A percentile compares a stretch with the other conserved stretches of the same genome.
These are phyloP conservation scores for Fusarium anthophilum DNA, from an alignment of 2,329 filamentous ascomycete genomes.

Conservation along the genomic window DNA sequence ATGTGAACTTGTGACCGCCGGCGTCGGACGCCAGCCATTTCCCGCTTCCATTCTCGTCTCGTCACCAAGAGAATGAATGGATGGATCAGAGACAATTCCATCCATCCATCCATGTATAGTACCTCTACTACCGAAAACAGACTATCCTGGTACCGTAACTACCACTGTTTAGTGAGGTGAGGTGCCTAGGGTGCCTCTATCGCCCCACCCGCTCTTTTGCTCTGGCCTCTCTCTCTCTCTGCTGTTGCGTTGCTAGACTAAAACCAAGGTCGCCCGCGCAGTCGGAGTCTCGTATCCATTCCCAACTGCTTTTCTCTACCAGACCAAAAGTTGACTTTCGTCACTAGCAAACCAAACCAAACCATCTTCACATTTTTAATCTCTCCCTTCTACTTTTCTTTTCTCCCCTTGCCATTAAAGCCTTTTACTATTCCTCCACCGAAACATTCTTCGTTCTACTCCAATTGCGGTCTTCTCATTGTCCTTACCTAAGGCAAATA, in stretches of 20 bases:
- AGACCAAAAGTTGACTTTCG: constrained; percentile 10
- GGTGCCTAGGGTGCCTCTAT: constrained; percentile 7
- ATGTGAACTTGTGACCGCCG: constrained; percentile 40
- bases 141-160: constrained; percentile 7
- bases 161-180: neutral
- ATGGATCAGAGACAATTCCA: constrained; percentile 7
- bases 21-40: constrained; percentile 34
- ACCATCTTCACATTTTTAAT: constrained; percentile 18
- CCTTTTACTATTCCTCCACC: neutral
- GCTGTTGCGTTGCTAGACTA: constrained; percentile 25
- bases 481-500: neutral
- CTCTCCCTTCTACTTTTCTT: constrained; percentile 1
- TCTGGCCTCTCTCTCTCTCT: neutral
- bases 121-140: constrained; percentile 28
- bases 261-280: constrained; percentile 27
- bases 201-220: constrained; percentile 2
- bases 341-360: constrained; percentile 26
- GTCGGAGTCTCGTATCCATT: constrained; percentile 9
- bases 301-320: constrained; percentile 12
- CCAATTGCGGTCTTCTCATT: constrained; percentile 1
- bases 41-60: constrained; percentile 15
- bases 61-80: neutral
- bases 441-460: neutral
- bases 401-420: neutral
- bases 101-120: constrained; percentile 5